phyloP scores from a whole-genome alignment of 1,284 basidiomycete genomes.

The Chalciporus piperatoides region DNA sequence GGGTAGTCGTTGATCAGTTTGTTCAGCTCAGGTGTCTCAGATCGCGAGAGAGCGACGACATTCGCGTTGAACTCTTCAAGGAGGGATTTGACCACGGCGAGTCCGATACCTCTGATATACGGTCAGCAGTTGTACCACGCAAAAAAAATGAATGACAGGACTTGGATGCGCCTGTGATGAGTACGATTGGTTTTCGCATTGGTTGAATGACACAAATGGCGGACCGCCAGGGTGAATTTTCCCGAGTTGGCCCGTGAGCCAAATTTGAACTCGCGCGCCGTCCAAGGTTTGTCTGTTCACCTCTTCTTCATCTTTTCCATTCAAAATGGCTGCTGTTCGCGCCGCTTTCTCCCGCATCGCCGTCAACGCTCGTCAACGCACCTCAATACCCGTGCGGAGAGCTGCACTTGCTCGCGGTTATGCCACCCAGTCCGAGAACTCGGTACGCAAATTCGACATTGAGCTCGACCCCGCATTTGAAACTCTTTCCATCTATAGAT shows the following conservation, averaged over 20 bases:
- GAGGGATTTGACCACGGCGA: conserved; percentile 65
- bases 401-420: conserved; percentile 52
- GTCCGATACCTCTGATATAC: conserved; percentile 70
- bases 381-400: conserved; percentile 39
- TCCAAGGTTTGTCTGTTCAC: conserved; percentile 16
- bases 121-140: conserved; percentile 9
- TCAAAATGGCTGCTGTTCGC: conserved; percentile 60
- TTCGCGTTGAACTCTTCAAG: conserved; percentile 56
- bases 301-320: conserved; percentile 28
- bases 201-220: not conserved
- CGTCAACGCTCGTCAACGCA: conserved; percentile 39
- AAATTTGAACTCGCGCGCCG: conserved; percentile 25
- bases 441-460: conserved; percentile 39
- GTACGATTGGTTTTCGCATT: conserved; percentile 47
- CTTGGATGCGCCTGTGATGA: conserved; percentile 79
- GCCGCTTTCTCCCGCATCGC: conserved; percentile 62
- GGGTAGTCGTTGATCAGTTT: conserved; percentile 46
- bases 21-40: conserved; percentile 58
- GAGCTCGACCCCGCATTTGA: not conserved
- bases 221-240: not conserved
- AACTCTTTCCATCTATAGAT: conserved; percentile 50
- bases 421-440: conserved; percentile 59
- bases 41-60: conserved; percentile 76
- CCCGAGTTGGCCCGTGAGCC: conserved; percentile 30
- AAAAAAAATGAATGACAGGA: conserved; percentile 26